Conservation (phyloP, 768 basidiomycete species). For the Xanthoconium purpureum region DNA sequence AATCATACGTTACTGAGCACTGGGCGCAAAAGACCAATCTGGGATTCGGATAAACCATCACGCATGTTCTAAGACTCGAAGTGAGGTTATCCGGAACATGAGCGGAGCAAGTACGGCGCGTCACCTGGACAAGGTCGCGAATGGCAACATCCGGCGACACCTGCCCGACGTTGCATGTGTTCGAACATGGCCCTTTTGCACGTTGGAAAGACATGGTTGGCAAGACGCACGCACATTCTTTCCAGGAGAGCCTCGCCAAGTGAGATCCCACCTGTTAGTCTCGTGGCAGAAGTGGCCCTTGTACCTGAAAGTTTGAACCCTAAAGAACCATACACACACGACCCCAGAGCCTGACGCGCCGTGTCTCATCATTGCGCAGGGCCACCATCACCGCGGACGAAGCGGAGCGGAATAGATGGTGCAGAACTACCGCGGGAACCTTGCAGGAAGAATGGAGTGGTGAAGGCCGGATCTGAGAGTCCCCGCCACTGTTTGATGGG, state of each 20-base stretch:
- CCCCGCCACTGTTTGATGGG: neutral
- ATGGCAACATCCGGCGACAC: neutral
- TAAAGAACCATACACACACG: neutral
- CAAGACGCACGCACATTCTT: neutral
- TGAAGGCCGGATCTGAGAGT: neutral
- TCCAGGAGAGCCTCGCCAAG: neutral
- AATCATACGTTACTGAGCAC: neutral
- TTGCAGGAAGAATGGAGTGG: conserved; percentile 12
- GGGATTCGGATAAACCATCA: neutral
- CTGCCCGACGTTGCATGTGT: neutral
- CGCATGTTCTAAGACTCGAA: neutral
- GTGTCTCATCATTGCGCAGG: neutral
- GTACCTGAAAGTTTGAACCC: conserved; percentile 1
- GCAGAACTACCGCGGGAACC: conserved; percentile 3
- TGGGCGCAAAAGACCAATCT: neutral
- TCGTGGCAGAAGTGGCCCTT: neutral
- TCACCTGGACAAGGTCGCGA: neutral
- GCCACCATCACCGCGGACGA: conserved; percentile 19
- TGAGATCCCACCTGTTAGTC: neutral
- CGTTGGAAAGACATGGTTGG: neutral
- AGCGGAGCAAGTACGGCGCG: conserved; percentile 7
- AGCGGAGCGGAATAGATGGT: conserved; percentile 1
- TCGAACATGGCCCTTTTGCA: neutral
- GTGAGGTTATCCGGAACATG: conserved; percentile 11
- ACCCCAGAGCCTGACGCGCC: neutral